phyloP scores from a whole-genome alignment of 768 basidiomycete species.

The Rhodotorula toruloides region DNA sequence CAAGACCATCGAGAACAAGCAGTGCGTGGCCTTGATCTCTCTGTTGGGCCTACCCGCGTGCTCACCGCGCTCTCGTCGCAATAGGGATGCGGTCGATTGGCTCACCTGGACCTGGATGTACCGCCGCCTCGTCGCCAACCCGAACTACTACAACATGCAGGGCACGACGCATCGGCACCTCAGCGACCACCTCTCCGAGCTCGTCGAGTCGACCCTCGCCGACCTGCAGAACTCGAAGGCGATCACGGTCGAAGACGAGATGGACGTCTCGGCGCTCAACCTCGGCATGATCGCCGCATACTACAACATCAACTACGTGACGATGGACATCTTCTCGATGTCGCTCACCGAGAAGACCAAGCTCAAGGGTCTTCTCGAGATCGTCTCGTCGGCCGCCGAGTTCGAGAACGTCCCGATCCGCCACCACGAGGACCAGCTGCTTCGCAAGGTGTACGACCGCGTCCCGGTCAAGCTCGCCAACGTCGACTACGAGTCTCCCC shows the following conservation, averaged over 20 bases:
- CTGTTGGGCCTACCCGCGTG: neutral
- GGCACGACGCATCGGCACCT: conserved; percentile 89
- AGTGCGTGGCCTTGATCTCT: conserved; percentile 53
- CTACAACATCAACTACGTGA: conserved; percentile 76
- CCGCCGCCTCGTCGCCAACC: conserved; percentile 93
- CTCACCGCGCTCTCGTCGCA: neutral
- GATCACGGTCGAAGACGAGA: conserved; percentile 64
- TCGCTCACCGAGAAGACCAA: conserved; percentile 95
- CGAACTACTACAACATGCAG: conserved; percentile 79
- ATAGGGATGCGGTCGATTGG: conserved; percentile 62
- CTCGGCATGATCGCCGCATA: conserved; percentile 98
- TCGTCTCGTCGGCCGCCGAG: conserved; percentile 92
- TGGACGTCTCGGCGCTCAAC: conserved; percentile 63
- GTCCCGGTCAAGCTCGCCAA: conserved; percentile 83
- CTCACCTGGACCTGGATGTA: conserved; percentile 92
- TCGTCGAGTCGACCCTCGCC: conserved; percentile 86
- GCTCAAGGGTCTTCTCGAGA: conserved; percentile 91
- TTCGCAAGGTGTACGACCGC: conserved; percentile 64
- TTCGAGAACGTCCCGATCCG: conserved; percentile 93
- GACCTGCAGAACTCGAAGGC: conserved; percentile 93
- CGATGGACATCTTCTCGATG: conserved; percentile 87
- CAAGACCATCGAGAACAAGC: conserved; percentile 98
- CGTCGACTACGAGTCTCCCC: conserved; percentile 83
- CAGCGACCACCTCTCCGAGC: conserved; percentile 89
- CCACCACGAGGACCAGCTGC: conserved; percentile 65